These are phyloP conservation scores for Recurvomyces mirabilis DNA, from an alignment of 495 filamentous ascomycete species.

Conservation along the genomic window DNA sequence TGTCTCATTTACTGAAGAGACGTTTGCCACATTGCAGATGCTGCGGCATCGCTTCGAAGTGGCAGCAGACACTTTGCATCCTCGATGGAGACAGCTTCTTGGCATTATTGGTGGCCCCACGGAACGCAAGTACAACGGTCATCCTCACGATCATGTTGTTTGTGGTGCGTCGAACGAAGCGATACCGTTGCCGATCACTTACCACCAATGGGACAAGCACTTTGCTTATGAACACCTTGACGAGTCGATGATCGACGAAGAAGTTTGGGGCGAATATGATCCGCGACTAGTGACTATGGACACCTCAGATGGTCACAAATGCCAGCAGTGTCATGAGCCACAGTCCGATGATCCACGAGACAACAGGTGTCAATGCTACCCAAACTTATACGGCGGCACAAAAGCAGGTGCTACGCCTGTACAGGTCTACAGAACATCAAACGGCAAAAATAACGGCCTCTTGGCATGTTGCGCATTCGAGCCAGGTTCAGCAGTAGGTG, in stretches of 20 bases:
- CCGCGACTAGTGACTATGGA: conserved; percentile 15
- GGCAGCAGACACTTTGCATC: conserved; percentile 31
- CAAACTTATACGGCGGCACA: conserved; percentile 22
- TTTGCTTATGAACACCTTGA: conserved; percentile 26
- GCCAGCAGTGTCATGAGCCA: conserved; percentile 20
- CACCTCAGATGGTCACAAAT: conserved; percentile 7
- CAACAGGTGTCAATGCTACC: conserved; percentile 25
- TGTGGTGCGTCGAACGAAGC: conserved; percentile 15
- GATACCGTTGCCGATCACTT: conserved; percentile 24
- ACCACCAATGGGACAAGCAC: conserved; percentile 22
- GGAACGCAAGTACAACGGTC: conserved; percentile 20
- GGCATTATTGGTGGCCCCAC: conserved; percentile 16
- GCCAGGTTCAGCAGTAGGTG: conserved; percentile 23
- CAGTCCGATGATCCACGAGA: conserved; percentile 24
- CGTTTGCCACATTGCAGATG: conserved; percentile 21
- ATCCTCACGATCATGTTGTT: conserved; percentile 28
- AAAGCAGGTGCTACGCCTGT: conserved; percentile 13
- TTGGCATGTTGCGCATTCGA: conserved; percentile 23
- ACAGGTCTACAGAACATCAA: conserved; percentile 24
- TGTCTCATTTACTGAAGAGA: conserved; percentile 22
- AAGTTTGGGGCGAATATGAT: conserved; percentile 25
- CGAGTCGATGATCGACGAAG: conserved; percentile 23
- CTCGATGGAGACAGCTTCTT: conserved; percentile 26
- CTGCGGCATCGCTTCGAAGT: conserved; percentile 26
- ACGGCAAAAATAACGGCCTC: conserved; percentile 26